Evolutionary conservation across 108 stramenopile species (phyloP).

Genomic region (Cyclostephanos invisitatus): DNA sequence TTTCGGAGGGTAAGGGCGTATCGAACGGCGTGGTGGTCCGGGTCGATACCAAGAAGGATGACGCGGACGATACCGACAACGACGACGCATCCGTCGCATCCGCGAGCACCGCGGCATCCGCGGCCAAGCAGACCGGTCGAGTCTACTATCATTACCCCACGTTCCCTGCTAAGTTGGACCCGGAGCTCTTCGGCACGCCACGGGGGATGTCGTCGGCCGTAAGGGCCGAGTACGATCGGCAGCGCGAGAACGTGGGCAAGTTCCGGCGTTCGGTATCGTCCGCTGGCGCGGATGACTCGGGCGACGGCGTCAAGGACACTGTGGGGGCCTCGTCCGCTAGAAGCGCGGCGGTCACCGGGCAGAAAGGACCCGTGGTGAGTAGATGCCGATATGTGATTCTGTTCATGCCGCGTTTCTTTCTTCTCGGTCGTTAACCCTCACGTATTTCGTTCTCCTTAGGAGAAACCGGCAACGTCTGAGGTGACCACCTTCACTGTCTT

Average conservation of each 20-base stretch:
- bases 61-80: slow-evolving; percentile 23
- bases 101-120: slow-evolving; percentile 49
- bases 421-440: not conserved
- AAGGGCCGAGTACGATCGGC: slow-evolving; percentile 83
- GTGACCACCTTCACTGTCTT: slow-evolving; percentile 85
- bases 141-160: slow-evolving; percentile 64
- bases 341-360: slow-evolving; percentile 21
- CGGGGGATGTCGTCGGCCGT: slow-evolving; percentile 83
- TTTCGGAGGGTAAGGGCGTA: slow-evolving; percentile 7
- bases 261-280: slow-evolving; percentile 54
- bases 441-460: not conserved
- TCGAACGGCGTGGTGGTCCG: slow-evolving; percentile 35
- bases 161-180: slow-evolving; percentile 71
- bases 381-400: not conserved
- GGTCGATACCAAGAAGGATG: slow-evolving; percentile 22
- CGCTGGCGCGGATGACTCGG: slow-evolving; percentile 15
- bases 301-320: slow-evolving; percentile 13
- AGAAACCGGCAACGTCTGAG: slow-evolving; percentile 55
- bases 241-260: slow-evolving; percentile 80
- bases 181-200: slow-evolving; percentile 71
- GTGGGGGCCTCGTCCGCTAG: slow-evolving; percentile 12
- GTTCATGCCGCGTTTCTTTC: not conserved
- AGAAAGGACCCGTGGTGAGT: slow-evolving; percentile 31
- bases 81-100: slow-evolving; percentile 51
- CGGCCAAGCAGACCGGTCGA: slow-evolving; percentile 52